These are phyloP conservation scores for Xerocomellus chrysenteron DNA, from an alignment of 768 basidiomycete genomes.

Conservation along the genomic window DNA sequence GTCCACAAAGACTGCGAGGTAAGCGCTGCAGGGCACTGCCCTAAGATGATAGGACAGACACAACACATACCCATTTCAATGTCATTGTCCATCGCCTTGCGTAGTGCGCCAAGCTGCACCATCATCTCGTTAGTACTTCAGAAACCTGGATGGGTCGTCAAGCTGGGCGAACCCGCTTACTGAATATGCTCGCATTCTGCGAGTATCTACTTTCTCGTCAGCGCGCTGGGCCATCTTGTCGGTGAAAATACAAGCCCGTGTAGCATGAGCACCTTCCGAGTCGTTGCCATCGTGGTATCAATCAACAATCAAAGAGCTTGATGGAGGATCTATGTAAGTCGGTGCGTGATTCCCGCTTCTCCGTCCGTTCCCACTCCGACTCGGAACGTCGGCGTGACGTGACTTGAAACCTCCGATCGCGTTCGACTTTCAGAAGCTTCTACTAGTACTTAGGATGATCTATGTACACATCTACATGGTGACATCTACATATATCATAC, in stretches of 20 bases:
- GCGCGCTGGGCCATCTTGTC: neutral
- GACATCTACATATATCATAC: neutral
- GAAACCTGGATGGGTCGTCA: neutral
- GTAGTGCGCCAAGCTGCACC: constrained; percentile 64
- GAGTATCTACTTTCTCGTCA: constrained; percentile 48
- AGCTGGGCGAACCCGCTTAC: constrained; percentile 56
- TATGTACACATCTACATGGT: neutral
- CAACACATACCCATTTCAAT: constrained; percentile 58
- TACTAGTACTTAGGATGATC: neutral
- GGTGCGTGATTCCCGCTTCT: no score
- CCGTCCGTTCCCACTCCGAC: no score
- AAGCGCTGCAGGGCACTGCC: neutral
- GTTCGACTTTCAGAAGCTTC: neutral
- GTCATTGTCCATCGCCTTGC: constrained; percentile 64
- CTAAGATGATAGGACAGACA: neutral
- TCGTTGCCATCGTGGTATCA: constrained; percentile 15
- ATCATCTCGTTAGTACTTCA: neutral
- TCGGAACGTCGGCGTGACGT: no score
- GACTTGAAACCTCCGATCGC: neutral
- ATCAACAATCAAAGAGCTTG: neutral
- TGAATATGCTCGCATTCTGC: constrained; percentile 69
- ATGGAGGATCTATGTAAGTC: neutral
- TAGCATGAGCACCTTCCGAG: constrained; percentile 43
- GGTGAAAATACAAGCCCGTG: constrained; percentile 38
- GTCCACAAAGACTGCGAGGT: constrained; percentile 63